Evolutionary conservation across 2,329 filamentous ascomycete genomes (phyloP).

Genomic region (Alternaria postmessia): DNA sequence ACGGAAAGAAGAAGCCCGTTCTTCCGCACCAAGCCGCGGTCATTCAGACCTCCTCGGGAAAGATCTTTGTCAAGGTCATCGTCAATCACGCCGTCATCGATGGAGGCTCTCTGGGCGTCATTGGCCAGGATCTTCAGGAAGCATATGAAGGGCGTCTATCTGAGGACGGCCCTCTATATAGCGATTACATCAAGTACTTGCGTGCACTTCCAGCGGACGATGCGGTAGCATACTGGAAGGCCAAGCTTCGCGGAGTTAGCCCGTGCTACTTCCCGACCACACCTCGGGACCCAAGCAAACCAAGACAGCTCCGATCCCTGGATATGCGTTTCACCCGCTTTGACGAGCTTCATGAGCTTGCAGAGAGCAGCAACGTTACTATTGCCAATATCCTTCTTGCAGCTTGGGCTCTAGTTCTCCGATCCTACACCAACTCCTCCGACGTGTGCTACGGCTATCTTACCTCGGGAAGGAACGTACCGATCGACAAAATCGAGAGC

Average conservation of each 20-base stretch:
- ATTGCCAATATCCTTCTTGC: slow-evolving; percentile 46
- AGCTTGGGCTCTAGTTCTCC: slow-evolving; percentile 44
- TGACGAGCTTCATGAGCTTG: slow-evolving; percentile 39
- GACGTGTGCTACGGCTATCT: slow-evolving; percentile 51
- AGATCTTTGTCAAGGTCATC: slow-evolving; percentile 44
- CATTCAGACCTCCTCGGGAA: slow-evolving; percentile 37
- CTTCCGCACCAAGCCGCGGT: slow-evolving; percentile 47
- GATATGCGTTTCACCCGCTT: slow-evolving; percentile 42
- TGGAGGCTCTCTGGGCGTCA: slow-evolving; percentile 42
- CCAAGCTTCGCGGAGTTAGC: slow-evolving; percentile 37
- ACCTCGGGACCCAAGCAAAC: slow-evolving; percentile 31
- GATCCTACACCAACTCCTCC: slow-evolving; percentile 38
- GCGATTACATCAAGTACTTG: slow-evolving; percentile 48
- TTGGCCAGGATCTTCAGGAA: slow-evolving; percentile 41
- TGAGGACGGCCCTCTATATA: slow-evolving; percentile 41
- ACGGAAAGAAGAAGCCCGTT: slow-evolving; percentile 40
- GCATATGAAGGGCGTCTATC: slow-evolving; percentile 41
- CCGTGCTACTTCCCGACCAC: slow-evolving; percentile 46
- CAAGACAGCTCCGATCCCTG: slow-evolving; percentile 37
- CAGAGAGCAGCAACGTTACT: slow-evolving; percentile 37
- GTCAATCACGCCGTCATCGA: slow-evolving; percentile 49
- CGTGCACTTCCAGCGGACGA: slow-evolving; percentile 27
- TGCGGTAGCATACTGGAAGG: slow-evolving; percentile 44
- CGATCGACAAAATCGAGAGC: slow-evolving; percentile 56
- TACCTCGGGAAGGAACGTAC: slow-evolving; percentile 53